Percentiles rank a stretch among this genome's conserved stretches.
Conservation (phyloP, 306 rosid genomes). For the Cucurbita ficifolia region DNA sequence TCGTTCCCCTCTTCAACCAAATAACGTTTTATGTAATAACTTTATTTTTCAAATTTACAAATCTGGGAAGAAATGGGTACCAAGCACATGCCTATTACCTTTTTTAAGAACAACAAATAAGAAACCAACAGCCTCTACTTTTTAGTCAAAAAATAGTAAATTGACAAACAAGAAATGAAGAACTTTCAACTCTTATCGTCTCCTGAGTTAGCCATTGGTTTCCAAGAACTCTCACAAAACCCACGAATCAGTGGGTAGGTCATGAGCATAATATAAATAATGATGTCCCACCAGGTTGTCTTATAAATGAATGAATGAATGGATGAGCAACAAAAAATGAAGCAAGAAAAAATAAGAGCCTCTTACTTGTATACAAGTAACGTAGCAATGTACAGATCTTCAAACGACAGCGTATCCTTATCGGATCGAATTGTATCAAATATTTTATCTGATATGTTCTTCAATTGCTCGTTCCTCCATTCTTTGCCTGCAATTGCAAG, state of each 20-base stretch:
- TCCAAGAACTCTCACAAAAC: not conserved
- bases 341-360: not conserved
- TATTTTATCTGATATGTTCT: constrained; percentile 45
- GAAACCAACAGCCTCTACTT: not conserved
- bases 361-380: constrained; percentile 81
- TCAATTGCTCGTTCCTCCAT: constrained; percentile 45
- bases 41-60: not conserved
- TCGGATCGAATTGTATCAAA: constrained; percentile 21
- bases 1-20: too few species aligned
- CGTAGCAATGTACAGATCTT: constrained; percentile 71
- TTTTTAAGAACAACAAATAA: not conserved
- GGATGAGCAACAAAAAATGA: not conserved
- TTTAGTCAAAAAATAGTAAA: not conserved
- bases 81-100: too few species aligned
- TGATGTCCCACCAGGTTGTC: not conserved
- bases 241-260: not conserved
- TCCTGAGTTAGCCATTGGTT: not conserved
- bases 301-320: not conserved
- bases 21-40: not conserved
- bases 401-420: constrained; percentile 35
- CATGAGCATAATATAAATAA: not conserved
- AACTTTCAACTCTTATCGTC: not conserved
- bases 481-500: constrained; percentile 44
- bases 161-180: not conserved
- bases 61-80: not conserved